Evolutionary conservation across 2,329 filamentous ascomycete species (phyloP).

Genomic region (Aspergillus ibericus): DNA sequence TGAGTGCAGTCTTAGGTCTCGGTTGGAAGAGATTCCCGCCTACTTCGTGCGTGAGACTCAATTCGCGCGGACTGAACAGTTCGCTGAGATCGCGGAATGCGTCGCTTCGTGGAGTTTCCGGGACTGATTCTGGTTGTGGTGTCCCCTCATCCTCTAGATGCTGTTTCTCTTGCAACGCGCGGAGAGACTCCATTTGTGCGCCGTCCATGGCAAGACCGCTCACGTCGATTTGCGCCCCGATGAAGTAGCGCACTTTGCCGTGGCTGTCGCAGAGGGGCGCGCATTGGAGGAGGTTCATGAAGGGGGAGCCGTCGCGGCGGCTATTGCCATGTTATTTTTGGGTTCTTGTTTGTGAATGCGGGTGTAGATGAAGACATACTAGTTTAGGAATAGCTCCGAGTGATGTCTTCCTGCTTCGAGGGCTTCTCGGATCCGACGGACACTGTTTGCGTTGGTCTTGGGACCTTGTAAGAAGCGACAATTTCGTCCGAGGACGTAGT

Average conservation of each 20-base stretch:
- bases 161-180: conserved; percentile 45
- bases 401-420: conserved; percentile 65
- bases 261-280: conserved; percentile 68
- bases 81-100: conserved; percentile 67
- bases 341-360: not conserved
- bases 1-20: conserved; percentile 1
- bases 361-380: conserved; percentile 50
- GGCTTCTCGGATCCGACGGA: conserved; percentile 62
- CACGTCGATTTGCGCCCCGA: conserved; percentile 72
- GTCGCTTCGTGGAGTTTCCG: conserved; percentile 47
- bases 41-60: conserved; percentile 62
- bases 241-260: conserved; percentile 66
- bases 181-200: conserved; percentile 64
- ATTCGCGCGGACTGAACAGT: conserved; percentile 67
- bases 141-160: conserved; percentile 12
- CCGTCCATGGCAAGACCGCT: conserved; percentile 67
- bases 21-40: conserved; percentile 55
- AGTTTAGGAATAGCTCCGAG: conserved; percentile 74
- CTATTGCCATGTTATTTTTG: conserved; percentile 32
- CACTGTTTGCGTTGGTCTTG: conserved; percentile 64
- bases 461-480: conserved; percentile 78
- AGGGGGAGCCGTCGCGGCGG: conserved; percentile 72
- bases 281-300: conserved; percentile 76
- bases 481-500: conserved; percentile 72
- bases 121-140: not conserved